Conservation (phyloP, 106 monocot genomes). For the Phalaenopsis equestris region DNA sequence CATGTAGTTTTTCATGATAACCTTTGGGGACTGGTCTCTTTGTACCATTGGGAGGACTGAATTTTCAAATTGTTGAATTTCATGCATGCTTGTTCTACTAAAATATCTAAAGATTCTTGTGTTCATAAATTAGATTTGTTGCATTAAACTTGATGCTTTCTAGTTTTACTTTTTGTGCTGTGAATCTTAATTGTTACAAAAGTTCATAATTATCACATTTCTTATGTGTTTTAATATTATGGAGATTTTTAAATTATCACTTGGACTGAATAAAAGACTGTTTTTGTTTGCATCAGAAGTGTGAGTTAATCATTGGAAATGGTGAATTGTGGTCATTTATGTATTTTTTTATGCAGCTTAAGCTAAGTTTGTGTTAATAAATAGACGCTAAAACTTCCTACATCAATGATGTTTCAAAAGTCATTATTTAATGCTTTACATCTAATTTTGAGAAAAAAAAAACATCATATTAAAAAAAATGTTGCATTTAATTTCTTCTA, state of each 20-base stretch:
- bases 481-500: background rate
- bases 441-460: background rate
- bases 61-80: no score
- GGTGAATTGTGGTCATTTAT: background rate
- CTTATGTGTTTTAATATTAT: background rate
- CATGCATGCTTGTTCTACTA: no score
- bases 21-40: no score
- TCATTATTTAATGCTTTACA: background rate
- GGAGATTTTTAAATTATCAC: background rate
- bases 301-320: background rate
- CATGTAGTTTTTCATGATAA: no score
- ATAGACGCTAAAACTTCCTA: background rate
- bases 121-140: no score
- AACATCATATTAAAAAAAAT: background rate
- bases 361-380: background rate
- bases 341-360: background rate
- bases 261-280: background rate
- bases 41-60: no score
- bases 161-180: no score
- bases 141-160: no score
- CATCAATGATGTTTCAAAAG: background rate
- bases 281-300: background rate
- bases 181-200: background rate
- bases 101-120: no score
- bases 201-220: background rate